Percentiles rank a stretch among this genome's conserved stretches.
phyloP scores from a whole-genome alignment of 352 stramenopile species.

The Pythium angustatum region DNA sequence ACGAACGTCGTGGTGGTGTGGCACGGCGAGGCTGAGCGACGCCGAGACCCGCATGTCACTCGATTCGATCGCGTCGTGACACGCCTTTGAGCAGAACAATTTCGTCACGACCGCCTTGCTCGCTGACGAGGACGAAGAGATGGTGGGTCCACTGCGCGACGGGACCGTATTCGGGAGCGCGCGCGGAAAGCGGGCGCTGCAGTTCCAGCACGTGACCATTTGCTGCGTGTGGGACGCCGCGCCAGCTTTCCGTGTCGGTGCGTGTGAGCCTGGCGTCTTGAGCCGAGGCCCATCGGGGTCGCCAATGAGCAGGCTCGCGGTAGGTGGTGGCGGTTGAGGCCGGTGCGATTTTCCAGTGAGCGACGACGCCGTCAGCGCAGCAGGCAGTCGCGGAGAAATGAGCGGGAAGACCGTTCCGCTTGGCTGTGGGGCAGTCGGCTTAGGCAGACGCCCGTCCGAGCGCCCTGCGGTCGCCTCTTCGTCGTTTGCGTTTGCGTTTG shows the following conservation, averaged over 20 bases:
- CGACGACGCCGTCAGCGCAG: conserved; percentile 7
- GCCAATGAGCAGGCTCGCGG: conserved; percentile 9
- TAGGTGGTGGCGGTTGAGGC: not conserved
- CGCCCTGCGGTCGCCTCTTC: not conserved
- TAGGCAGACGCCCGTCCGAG: not conserved
- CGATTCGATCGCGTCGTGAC: conserved; percentile 24
- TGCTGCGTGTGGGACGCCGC: conserved; percentile 37
- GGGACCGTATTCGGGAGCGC: not conserved
- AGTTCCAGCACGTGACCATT: conserved; percentile 66
- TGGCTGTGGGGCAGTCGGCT: conserved; percentile 7
- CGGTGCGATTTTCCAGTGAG: conserved; percentile 6
- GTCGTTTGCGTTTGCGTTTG: not conserved
- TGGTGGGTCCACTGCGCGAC: not conserved
- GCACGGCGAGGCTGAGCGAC: conserved; percentile 16
- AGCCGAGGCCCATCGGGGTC: not conserved
- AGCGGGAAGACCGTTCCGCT: conserved; percentile 27
- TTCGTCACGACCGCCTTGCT: not conserved
- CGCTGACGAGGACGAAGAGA: not conserved
- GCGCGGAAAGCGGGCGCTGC: conserved; percentile 53
- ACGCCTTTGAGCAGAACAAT: conserved; percentile 22
- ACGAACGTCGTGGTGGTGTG: not conserved
- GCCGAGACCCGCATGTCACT: conserved; percentile 29
- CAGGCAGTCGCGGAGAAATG: conserved; percentile 32
- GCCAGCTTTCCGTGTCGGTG: conserved; percentile 9
- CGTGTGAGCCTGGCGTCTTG: conserved; percentile 4